Conservation (phyloP, 257 asterid genomes). For the Solanum verrucosum region DNA sequence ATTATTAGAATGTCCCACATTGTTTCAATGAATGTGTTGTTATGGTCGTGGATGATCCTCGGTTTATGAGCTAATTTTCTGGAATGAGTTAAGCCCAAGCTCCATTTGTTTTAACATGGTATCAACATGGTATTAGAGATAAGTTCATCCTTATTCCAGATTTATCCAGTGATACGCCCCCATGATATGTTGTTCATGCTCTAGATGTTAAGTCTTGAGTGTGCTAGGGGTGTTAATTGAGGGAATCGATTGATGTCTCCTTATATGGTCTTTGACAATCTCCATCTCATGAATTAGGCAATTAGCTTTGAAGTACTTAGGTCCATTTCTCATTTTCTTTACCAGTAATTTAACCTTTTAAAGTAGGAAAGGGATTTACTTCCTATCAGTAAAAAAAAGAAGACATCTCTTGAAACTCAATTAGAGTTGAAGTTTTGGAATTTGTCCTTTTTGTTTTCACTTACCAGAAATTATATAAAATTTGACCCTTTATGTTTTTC, state of each 20-base stretch:
- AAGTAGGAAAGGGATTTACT: no score
- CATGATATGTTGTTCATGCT: background rate
- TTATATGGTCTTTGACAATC: background rate
- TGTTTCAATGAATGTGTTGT: background rate
- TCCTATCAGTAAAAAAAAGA: no score
- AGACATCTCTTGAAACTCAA: no score
- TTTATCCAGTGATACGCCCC: no score
- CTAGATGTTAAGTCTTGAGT: background rate
- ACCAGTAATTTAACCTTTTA: no score
- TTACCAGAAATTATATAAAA: no score
- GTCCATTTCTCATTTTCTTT: no score
- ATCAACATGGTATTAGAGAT: no score
- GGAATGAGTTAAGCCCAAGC: background rate
- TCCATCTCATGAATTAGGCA: background rate
- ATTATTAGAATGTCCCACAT: background rate
- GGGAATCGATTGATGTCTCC: background rate
- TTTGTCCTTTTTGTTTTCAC: no score
- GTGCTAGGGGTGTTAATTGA: background rate
- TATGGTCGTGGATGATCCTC: background rate
- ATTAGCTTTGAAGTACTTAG: background rate
- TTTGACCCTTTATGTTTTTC: no score
- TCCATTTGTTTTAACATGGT: background rate
- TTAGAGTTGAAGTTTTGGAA: no score
- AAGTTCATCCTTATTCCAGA: no score
- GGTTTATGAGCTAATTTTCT: background rate